Evolutionary conservation across 371 early-diverging fungal species (phyloP).

Genomic region (Circinella umbellata): DNA sequence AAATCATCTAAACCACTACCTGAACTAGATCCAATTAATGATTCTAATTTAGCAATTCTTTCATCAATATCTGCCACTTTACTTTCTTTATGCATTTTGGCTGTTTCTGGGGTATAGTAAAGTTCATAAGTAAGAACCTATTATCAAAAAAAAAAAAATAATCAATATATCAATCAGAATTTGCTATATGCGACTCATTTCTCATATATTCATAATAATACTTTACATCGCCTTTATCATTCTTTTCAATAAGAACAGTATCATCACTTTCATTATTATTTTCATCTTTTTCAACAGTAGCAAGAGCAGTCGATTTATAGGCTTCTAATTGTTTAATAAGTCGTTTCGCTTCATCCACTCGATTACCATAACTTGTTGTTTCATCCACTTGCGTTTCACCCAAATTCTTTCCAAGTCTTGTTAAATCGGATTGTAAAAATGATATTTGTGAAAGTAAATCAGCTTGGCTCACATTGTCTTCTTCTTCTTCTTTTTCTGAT

Average conservation of each 20-base stretch:
- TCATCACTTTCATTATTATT: slow-evolving; percentile 22
- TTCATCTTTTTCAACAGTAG: not conserved
- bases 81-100: slow-evolving; percentile 60
- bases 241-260: slow-evolving; percentile 25
- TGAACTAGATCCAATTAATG: slow-evolving; percentile 74
- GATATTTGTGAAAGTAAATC: slow-evolving; percentile 71
- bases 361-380: slow-evolving; percentile 34
- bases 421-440: slow-evolving; percentile 71
- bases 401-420: slow-evolving; percentile 58
- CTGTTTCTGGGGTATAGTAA: slow-evolving; percentile 74
- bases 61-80: slow-evolving; percentile 75
- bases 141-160: not conserved
- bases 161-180: too few species aligned
- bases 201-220: too few species aligned
- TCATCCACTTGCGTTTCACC: slow-evolving; percentile 24
- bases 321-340: slow-evolving; percentile 71
- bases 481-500: slow-evolving; percentile 20
- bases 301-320: slow-evolving; percentile 50
- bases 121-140: slow-evolving; percentile 79
- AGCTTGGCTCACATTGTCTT: slow-evolving; percentile 45
- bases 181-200: too few species aligned
- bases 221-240: slow-evolving; percentile 50
- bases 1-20: slow-evolving; percentile 60
- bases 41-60: slow-evolving; percentile 81
- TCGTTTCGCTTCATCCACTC: slow-evolving; percentile 58